Conservation (phyloP, 208 protist species). For the Borovskyia barvae region DNA sequence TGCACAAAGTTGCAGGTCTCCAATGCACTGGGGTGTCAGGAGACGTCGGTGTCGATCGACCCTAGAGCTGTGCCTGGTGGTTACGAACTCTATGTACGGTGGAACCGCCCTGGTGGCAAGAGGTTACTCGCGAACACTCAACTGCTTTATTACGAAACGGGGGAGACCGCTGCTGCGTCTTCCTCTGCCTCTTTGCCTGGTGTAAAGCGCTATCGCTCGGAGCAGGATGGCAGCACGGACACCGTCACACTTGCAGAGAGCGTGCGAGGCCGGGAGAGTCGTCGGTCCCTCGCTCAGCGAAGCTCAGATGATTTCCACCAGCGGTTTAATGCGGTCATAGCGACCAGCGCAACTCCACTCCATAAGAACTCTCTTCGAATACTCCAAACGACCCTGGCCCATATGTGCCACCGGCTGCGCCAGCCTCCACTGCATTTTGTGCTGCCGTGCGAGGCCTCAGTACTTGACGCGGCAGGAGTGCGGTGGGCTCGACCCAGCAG, state of each 20-base stretch:
- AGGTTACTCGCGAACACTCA: slow-evolving; percentile 20
- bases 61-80: slow-evolving; percentile 24
- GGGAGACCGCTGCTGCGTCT: neutral
- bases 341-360: neutral
- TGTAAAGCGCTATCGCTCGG: slow-evolving; percentile 15
- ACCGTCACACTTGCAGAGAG: slow-evolving; percentile 14
- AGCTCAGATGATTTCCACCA: slow-evolving; percentile 30
- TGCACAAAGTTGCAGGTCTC: slow-evolving; percentile 14
- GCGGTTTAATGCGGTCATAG: slow-evolving; percentile 10
- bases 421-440: slow-evolving; percentile 66
- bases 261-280: slow-evolving; percentile 1
- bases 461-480: slow-evolving; percentile 21
- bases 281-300: slow-evolving; percentile 4
- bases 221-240: neutral
- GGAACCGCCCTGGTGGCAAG: slow-evolving; percentile 35
- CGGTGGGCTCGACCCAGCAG: slow-evolving; percentile 57
- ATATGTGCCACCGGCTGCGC: slow-evolving; percentile 29
- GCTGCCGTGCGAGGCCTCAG: neutral
- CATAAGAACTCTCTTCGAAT: slow-evolving; percentile 17
- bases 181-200: neutral
- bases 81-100: slow-evolving; percentile 61
- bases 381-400: slow-evolving; percentile 33
- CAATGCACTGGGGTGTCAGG: slow-evolving; percentile 4
- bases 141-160: slow-evolving; percentile 47
- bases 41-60: slow-evolving; percentile 8